These are phyloP conservation scores for Lactuca saligna DNA, from an alignment of 129 eudicot species.

Conservation along the genomic window DNA sequence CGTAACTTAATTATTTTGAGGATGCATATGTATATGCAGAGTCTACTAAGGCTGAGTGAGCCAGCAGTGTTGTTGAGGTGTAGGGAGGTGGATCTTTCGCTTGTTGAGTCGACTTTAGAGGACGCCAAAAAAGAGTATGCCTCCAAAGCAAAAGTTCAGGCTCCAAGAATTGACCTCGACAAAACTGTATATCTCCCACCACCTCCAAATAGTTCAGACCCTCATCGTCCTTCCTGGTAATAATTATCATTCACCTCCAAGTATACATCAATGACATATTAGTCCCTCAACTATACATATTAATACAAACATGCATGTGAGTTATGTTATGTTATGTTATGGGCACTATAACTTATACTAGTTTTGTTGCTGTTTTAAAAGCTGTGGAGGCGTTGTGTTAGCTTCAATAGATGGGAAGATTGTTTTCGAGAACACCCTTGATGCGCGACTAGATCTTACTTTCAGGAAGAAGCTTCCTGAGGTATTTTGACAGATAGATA, in stretches of 20 bases:
- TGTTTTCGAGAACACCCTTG: conserved; percentile 65
- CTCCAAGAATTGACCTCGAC: conserved; percentile 53
- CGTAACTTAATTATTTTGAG: background rate
- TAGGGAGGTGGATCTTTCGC: conserved; percentile 44
- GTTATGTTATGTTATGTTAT: background rate
- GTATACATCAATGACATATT: background rate
- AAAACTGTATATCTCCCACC: conserved; percentile 62
- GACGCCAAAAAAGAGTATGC: conserved; percentile 59
- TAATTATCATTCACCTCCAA: too few relatives aligned
- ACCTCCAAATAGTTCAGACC: conserved; percentile 44
- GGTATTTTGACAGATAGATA: conserved; percentile 17
- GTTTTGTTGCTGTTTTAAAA: conserved; percentile 15
- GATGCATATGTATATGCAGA: conserved; percentile 26
- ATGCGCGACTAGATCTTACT: conserved; percentile 52
- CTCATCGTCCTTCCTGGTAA: conserved; percentile 71
- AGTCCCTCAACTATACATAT: background rate
- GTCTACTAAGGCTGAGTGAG: conserved; percentile 62
- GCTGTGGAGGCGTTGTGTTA: conserved; percentile 80
- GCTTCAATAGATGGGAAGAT: conserved; percentile 83
- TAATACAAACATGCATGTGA: too few relatives aligned
- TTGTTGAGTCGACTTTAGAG: conserved; percentile 57
- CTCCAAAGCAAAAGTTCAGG: conserved; percentile 42
- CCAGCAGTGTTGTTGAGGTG: conserved; percentile 68
- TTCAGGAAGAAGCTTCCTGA: conserved; percentile 55
- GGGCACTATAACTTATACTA: background rate